These are phyloP conservation scores for Withania somnifera DNA, from an alignment of 305 asterid genomes.

Conservation along the genomic window DNA sequence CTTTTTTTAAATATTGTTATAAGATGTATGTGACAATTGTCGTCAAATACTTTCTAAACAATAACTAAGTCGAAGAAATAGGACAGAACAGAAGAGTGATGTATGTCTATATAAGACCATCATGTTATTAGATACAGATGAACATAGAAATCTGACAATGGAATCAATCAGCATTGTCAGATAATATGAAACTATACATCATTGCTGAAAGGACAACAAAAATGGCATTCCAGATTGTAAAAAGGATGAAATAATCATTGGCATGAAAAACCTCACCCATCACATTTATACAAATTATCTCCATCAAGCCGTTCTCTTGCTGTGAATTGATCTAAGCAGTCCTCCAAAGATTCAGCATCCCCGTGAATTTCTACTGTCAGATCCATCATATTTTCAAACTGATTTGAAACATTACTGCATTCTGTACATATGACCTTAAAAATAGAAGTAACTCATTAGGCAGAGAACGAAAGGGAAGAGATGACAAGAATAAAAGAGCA, in stretches of 20 bases:
- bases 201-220: background rate
- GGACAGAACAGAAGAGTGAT: background rate
- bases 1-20: background rate
- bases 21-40: background rate
- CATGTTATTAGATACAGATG: background rate
- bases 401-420: constrained; percentile 72
- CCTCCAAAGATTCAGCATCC: constrained; percentile 84
- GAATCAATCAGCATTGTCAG: background rate
- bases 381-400: constrained; percentile 95
- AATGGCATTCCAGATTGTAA: background rate
- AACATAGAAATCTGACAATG: background rate
- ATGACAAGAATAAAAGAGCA: background rate
- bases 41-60: background rate
- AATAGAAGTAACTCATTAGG: background rate
- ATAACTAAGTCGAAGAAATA: background rate
- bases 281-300: constrained; percentile 94
- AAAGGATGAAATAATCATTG: background rate
- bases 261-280: constrained; percentile 41
- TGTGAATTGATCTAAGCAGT: constrained; percentile 90
- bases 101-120: background rate
- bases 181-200: background rate
- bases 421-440: constrained; percentile 72
- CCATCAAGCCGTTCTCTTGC: constrained; percentile 84
- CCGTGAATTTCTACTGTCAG: constrained; percentile 92
- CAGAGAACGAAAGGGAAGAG: constrained; percentile 6